Evolutionary conservation across 2,329 filamentous ascomycete genomes (phyloP).

Genomic region (Decorospora gaudefroyi): DNA sequence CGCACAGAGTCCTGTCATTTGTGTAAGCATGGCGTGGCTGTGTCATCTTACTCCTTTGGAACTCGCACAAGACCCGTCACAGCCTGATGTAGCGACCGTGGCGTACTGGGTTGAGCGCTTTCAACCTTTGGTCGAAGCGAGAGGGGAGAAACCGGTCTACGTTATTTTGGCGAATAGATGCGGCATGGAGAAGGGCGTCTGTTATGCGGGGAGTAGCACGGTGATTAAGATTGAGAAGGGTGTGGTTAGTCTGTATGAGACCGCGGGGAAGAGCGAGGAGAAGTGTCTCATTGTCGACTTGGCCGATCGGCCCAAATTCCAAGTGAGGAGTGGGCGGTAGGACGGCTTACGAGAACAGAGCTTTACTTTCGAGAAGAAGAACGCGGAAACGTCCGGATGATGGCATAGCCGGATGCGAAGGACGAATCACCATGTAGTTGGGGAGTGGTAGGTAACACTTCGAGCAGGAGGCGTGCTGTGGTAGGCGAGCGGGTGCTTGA

Average conservation of each 20-base stretch:
- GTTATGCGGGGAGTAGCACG: constrained; percentile 75
- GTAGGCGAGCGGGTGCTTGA: too few relatives aligned
- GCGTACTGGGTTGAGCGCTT: constrained; percentile 76
- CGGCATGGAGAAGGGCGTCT: constrained; percentile 66
- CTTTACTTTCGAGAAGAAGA: too few relatives aligned
- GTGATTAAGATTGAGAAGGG: constrained; percentile 69
- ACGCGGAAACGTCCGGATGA: too few relatives aligned
- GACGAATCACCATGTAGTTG: too few relatives aligned
- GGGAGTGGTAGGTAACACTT: too few relatives aligned
- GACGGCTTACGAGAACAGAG: too few relatives aligned
- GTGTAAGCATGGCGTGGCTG: constrained; percentile 79
- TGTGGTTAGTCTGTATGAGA: constrained; percentile 69
- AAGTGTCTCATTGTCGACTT: constrained; percentile 72
- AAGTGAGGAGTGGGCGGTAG: constrained; percentile 38
- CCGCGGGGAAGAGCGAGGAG: constrained; percentile 72
- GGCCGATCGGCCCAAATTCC: constrained; percentile 45
- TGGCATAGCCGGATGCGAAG: too few relatives aligned
- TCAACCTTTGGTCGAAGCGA: constrained; percentile 59
- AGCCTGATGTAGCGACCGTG: constrained; percentile 73
- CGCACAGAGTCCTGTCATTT: constrained; percentile 63
- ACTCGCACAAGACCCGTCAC: constrained; percentile 52
- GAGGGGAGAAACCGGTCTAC: constrained; percentile 59
- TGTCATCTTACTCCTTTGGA: constrained; percentile 60
- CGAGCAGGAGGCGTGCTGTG: too few relatives aligned
- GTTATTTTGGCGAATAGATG: constrained; percentile 73